These are phyloP conservation scores for Geotrichum reessii DNA, from an alignment of 1,139 yeast species.

Conservation along the genomic window DNA sequence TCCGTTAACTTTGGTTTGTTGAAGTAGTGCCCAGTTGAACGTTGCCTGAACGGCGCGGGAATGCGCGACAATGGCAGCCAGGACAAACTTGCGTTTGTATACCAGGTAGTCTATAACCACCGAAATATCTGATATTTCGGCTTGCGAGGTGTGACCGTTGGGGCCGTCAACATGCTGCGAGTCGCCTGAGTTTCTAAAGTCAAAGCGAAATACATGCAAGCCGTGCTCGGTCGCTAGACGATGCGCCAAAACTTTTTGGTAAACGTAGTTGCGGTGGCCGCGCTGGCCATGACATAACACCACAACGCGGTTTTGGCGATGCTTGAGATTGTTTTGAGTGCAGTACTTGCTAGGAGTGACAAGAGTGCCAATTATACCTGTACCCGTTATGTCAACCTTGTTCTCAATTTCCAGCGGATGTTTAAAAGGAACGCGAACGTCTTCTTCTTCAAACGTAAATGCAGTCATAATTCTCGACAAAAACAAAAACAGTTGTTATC, in stretches of 20 bases:
- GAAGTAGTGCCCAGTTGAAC: slow-evolving; percentile 61
- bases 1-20: slow-evolving; percentile 35
- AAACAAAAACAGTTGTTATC: neutral
- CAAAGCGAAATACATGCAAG: slow-evolving; percentile 62
- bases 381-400: neutral
- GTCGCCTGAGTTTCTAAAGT: slow-evolving; percentile 80
- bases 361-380: slow-evolving; percentile 17
- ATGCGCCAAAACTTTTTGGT: slow-evolving; percentile 60
- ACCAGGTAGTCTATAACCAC: slow-evolving; percentile 39
- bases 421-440: slow-evolving; percentile 13
- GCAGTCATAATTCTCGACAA: slow-evolving; percentile 4
- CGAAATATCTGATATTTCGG: slow-evolving; percentile 66
- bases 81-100: slow-evolving; percentile 29
- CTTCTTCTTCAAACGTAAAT: slow-evolving; percentile 13
- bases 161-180: slow-evolving; percentile 52
- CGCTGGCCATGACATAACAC: slow-evolving; percentile 69
- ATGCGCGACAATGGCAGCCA: slow-evolving; percentile 59
- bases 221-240: slow-evolving; percentile 56
- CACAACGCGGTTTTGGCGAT: slow-evolving; percentile 35
- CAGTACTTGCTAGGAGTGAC: slow-evolving; percentile 9
- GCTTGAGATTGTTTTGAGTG: neutral
- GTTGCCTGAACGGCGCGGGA: slow-evolving; percentile 78
- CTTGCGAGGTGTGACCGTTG: slow-evolving; percentile 44
- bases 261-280: slow-evolving; percentile 78
- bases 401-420: slow-evolving; percentile 15